Evolutionary conservation across 495 filamentous ascomycete genomes (phyloP).

Genomic region (Penicillium egyptiacum): DNA sequence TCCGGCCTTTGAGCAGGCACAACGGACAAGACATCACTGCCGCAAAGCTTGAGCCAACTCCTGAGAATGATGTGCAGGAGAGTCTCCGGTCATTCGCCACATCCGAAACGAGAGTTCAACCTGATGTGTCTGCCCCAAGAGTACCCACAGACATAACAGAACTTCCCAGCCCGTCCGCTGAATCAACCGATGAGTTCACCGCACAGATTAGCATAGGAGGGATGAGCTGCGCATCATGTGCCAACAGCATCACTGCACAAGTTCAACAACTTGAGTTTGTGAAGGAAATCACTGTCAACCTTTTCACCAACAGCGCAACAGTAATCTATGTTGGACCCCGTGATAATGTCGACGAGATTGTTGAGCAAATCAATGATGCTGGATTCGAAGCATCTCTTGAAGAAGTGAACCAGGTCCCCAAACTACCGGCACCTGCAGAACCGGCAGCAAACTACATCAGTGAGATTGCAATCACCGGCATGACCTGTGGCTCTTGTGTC

Average conservation of each 20-base stretch:
- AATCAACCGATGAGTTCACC: slow-evolving; percentile 30
- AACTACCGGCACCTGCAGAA: slow-evolving; percentile 21
- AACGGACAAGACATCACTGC: not conserved
- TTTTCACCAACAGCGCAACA: slow-evolving; percentile 59
- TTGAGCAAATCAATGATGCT: slow-evolving; percentile 52
- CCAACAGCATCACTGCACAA: slow-evolving; percentile 52
- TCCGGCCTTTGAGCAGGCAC: slow-evolving; percentile 1
- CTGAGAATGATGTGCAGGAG: not conserved
- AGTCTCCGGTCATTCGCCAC: slow-evolving; percentile 2
- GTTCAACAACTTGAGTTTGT: slow-evolving; percentile 53
- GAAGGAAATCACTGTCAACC: slow-evolving; percentile 54
- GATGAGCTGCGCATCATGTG: slow-evolving; percentile 68
- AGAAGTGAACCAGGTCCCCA: slow-evolving; percentile 33
- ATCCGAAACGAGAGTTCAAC: slow-evolving; percentile 2
- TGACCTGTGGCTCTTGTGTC: slow-evolving; percentile 81
- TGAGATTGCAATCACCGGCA: slow-evolving; percentile 71
- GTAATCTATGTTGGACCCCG: slow-evolving; percentile 47
- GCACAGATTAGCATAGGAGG: slow-evolving; percentile 56
- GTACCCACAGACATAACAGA: slow-evolving; percentile 5
- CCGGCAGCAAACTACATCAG: slow-evolving; percentile 41
- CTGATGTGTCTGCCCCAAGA: not conserved
- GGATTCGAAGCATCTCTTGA: slow-evolving; percentile 57
- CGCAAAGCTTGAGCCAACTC: not conserved
- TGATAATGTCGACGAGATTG: slow-evolving; percentile 42
- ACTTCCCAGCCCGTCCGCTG: not conserved